Evolutionary conservation across 2,329 filamentous ascomycete species (phyloP), one percentile per base, ranked within the genome.

Genomic region (Harringtonia aguacate): DNA sequence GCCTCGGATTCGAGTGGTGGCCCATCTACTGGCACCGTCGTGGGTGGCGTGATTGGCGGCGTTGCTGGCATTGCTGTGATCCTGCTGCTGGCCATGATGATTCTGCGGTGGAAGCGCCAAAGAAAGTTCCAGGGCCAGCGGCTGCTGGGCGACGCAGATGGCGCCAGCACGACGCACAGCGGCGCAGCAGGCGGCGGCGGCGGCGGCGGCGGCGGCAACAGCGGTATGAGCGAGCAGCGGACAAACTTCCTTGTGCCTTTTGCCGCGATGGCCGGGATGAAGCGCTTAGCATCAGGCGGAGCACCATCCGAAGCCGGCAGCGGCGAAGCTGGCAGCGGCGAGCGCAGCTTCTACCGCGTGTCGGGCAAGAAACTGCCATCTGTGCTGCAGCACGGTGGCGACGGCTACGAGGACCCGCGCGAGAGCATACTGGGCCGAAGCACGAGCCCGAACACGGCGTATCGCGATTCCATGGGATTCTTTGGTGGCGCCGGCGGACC

Each of bases 331-430:
- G 44, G 37, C 6, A 22, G 29, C 14, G 41, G 47, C 2, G 77
- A 82, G 54, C 65, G 67, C 48, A 75, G 77, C 1, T 84, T 84
- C 56, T 74, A 80, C 49, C 73, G 77, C 27, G 72, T 84, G 3
- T 79, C 79, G 7, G 79, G 79, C 48, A 71, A 72, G 53, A 83
- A 82, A 54, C 58, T 84, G 45, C 73, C 75, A 4, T 77, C 79
- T 3, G 78, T 82, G 10, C 60, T 83, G 31, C 68, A 76, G 46
- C 67, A 66, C 38, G 78, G 79, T 14, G 79, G 78, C 7, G 78
- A 82, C 55, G 79, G 79, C 2, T 82, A 77, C 58, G 43, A 45
- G 9, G 49, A 56, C 37, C 49, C 52, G 36, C 53, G 63, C 54
- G 52, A 45, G 15, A 55, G 50, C 41, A 28, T 46, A 48, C 34